Conservation (phyloP, 1,284 basidiomycete species). For the Wolfiporia cocos region DNA sequence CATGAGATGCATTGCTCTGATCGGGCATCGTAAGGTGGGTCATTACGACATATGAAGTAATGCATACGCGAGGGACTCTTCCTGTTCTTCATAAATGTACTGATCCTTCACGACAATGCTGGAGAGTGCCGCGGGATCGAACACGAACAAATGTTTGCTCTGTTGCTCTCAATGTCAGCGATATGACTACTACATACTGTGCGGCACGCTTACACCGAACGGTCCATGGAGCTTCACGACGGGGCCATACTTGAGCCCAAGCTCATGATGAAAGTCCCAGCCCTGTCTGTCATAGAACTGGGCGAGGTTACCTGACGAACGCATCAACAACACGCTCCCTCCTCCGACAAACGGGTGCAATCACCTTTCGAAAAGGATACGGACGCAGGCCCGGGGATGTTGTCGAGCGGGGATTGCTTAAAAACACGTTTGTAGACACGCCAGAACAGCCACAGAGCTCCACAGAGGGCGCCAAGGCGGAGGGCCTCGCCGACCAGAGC, state of each 20-base stretch:
- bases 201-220: slow-evolving; percentile 5
- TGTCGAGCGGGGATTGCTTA: slow-evolving; percentile 12
- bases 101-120: slow-evolving; percentile 27
- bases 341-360: not conserved
- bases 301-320: not conserved
- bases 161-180: slow-evolving; percentile 1
- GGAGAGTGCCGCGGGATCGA: slow-evolving; percentile 23
- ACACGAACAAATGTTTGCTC: slow-evolving; percentile 16
- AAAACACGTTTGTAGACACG: not conserved
- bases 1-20: slow-evolving; percentile 1
- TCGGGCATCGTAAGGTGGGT: slow-evolving; percentile 2
- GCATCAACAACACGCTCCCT: not conserved
- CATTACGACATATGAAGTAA: slow-evolving; percentile 3
- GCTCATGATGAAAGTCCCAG: slow-evolving; percentile 12
- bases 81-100: slow-evolving; percentile 21
- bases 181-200: not conserved
- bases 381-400: slow-evolving; percentile 16
- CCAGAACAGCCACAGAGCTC: too few relatives aligned
- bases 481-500: too few relatives aligned
- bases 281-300: slow-evolving; percentile 7
- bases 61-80: slow-evolving; percentile 1
- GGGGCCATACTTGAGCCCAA: slow-evolving; percentile 15
- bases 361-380: slow-evolving; percentile 15
- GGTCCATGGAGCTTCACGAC: slow-evolving; percentile 14
- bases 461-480: too few relatives aligned